Conservation (phyloP, 2,329 filamentous ascomycete genomes). For the Fusarium longipes region DNA sequence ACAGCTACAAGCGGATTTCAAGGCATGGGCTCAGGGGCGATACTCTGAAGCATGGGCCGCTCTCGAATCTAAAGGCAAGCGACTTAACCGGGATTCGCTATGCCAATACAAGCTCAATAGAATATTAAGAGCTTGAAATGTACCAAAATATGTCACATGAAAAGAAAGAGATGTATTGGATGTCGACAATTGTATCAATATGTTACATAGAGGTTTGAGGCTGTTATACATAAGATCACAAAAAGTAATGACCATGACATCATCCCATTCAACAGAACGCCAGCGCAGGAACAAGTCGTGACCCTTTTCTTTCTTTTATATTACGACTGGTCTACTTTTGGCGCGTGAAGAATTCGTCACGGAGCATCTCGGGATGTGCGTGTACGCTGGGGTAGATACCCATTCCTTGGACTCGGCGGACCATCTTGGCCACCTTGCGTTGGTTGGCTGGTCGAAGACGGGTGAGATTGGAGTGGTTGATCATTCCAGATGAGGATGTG, state of each 20-base stretch:
- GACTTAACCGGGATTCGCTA: slow-evolving; percentile 57
- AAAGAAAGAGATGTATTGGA: slow-evolving; percentile 36
- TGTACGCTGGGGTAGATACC: slow-evolving; percentile 94
- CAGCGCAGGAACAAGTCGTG: slow-evolving; percentile 12
- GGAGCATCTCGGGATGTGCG: slow-evolving; percentile 84
- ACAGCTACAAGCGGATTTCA: slow-evolving; percentile 74
- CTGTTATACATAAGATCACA: slow-evolving; percentile 52
- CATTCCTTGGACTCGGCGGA: slow-evolving; percentile 87
- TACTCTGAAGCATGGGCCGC: slow-evolving; percentile 78
- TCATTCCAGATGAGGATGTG: slow-evolving; percentile 85
- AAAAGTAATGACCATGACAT: slow-evolving; percentile 44
- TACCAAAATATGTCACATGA: slow-evolving; percentile 44
- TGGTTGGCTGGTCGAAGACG: slow-evolving; percentile 91
- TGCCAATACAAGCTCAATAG: slow-evolving; percentile 63
- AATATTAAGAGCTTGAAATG: slow-evolving; percentile 60
- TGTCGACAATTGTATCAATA: slow-evolving; percentile 52
- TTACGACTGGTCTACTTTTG: slow-evolving; percentile 25
- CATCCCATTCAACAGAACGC: slow-evolving; percentile 34
- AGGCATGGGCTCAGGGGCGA: slow-evolving; percentile 76
- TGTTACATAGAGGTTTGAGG: slow-evolving; percentile 47
- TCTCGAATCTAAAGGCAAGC: slow-evolving; percentile 66
- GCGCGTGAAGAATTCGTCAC: slow-evolving; percentile 51
- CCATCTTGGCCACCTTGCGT: slow-evolving; percentile 90
- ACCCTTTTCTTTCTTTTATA: background rate
- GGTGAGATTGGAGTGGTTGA: slow-evolving; percentile 79